Percentiles rank a stretch among this genome's conserved stretches.
Conservation (phyloP, 192 early-diverging fungal species). For the Linnemannia zychae region DNA sequence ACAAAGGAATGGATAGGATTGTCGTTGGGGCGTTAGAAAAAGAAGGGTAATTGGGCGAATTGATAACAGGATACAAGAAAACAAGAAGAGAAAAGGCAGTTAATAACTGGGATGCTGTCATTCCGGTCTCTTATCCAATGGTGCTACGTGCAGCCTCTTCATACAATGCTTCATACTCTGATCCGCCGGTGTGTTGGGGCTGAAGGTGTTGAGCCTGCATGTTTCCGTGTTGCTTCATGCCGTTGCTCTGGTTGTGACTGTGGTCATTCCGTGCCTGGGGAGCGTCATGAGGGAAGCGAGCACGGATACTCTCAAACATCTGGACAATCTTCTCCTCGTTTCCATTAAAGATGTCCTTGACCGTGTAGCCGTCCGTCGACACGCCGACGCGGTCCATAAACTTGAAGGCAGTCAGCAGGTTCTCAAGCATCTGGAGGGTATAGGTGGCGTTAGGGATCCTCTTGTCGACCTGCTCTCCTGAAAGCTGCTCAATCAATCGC, state of each 20-base stretch:
- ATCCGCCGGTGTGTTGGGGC: slow-evolving; percentile 28
- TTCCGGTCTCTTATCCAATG: slow-evolving; percentile 13
- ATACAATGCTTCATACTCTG: slow-evolving; percentile 39
- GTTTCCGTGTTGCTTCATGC: slow-evolving; percentile 11
- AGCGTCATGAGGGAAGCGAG: slow-evolving; percentile 20
- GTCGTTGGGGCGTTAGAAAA: background rate
- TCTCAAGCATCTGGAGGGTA: slow-evolving; percentile 63
- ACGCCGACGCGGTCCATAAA: slow-evolving; percentile 66
- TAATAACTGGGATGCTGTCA: slow-evolving; percentile 1
- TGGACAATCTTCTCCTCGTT: slow-evolving; percentile 38
- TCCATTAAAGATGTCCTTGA: slow-evolving; percentile 58
- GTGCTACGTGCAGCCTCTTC: slow-evolving; percentile 34
- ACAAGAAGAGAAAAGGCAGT: background rate
- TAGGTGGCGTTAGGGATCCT: slow-evolving; percentile 53
- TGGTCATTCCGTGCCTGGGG: background rate
- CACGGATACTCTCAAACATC: slow-evolving; percentile 29
- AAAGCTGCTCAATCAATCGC: slow-evolving; percentile 55
- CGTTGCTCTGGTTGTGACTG: slow-evolving; percentile 4
- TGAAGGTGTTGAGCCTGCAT: slow-evolving; percentile 18
- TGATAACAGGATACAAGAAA: background rate
- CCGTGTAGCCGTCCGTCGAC: slow-evolving; percentile 60
- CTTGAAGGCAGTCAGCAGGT: slow-evolving; percentile 63
- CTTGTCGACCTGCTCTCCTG: slow-evolving; percentile 56
- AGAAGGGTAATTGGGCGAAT: background rate
- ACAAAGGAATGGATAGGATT: slow-evolving; percentile 4